Evolutionary conservation across 2,329 filamentous ascomycete species (phyloP), one percentile per base, ranked within the genome.

Genomic region (Fusarium secorum): DNA sequence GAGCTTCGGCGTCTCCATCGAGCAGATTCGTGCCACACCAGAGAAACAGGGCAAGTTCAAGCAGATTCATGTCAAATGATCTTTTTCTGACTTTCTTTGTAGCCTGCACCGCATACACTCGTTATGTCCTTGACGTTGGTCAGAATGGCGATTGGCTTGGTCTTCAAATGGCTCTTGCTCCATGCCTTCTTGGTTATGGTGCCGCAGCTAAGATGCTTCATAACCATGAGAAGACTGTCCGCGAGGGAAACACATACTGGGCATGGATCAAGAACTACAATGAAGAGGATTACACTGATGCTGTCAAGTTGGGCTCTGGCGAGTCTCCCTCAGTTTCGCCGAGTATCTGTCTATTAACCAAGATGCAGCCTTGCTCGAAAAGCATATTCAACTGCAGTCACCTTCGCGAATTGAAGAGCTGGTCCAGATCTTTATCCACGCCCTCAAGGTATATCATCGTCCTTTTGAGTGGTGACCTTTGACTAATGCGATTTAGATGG

Each of bases 201-300:
- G 88, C 89, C 60, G 93, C 97, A 65, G 95, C 93, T 10, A 86
- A 86, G 75, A 87, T 93, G 75, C 84, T 97, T 6, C 85, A 90
- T 74, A 84, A 84, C 18, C 90, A 92, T 67, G 82, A 86, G 52
- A 84, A 83, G n/a, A 91, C 89, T 38, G 84, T 84, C 67, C 85
- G 85, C 41, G 85, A 91, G 17, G 88, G 84, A 0, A 97, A 95
- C 78, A 85, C 82, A 22, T 98, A 97, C 82, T 96, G 92, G 91
- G 87, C 90, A 48, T 98, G 95, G 95, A 93, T 98, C 72, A 86
- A 95, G 78, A 97, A 93, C 76, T 98, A 98, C 77, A 88, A 92
- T 20, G 92, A 90, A 4, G 90, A 93, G 2, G 93, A 96, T 78
- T 98, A 97, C 73, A 82, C 85, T 1, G 85, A 90, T 68, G 93